Percentiles rank a stretch among this genome's conserved stretches.
Evolutionary conservation across 495 filamentous ascomycete species (phyloP).

Genomic region (Pseudevernia furfuracea): DNA sequence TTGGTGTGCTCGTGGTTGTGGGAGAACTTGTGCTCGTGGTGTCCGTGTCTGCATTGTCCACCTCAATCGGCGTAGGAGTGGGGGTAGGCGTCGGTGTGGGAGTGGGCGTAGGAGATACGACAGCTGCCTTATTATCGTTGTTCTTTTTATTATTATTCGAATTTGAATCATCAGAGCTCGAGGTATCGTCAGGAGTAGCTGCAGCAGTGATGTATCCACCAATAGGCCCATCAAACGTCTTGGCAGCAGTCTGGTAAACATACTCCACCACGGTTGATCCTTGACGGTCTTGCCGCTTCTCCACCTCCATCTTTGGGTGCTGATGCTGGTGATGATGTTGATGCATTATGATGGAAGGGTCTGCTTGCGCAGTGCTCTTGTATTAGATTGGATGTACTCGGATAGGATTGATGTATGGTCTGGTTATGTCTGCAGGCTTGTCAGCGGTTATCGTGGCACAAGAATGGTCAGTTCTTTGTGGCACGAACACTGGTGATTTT

Average conservation of each 20-base stretch:
- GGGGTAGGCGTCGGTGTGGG: neutral
- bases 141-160: conserved; percentile 12
- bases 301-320: conserved; percentile 14
- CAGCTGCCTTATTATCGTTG: conserved; percentile 9
- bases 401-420: conserved; percentile 3
- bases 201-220: conserved; percentile 48
- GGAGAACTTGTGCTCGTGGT: neutral
- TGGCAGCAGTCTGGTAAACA: conserved; percentile 48
- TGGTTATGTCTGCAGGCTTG: neutral
- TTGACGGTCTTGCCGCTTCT: conserved; percentile 24
- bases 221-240: conserved; percentile 49
- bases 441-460: conserved; percentile 7
- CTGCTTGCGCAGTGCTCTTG: conserved; percentile 20
- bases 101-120: neutral
- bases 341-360: conserved; percentile 24
- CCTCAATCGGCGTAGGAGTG: neutral
- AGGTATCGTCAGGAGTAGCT: conserved; percentile 16
- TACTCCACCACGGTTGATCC: conserved; percentile 38
- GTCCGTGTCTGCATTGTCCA: neutral
- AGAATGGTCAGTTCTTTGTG: neutral
- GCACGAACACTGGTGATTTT: conserved; percentile 15
- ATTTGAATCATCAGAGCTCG: conserved; percentile 16
- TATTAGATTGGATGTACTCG: conserved; percentile 11
- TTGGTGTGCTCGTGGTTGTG: neutral
- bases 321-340: conserved; percentile 31